Conservation (phyloP, 75 land plant genomes). For the Chamaecyparis obtusa region DNA sequence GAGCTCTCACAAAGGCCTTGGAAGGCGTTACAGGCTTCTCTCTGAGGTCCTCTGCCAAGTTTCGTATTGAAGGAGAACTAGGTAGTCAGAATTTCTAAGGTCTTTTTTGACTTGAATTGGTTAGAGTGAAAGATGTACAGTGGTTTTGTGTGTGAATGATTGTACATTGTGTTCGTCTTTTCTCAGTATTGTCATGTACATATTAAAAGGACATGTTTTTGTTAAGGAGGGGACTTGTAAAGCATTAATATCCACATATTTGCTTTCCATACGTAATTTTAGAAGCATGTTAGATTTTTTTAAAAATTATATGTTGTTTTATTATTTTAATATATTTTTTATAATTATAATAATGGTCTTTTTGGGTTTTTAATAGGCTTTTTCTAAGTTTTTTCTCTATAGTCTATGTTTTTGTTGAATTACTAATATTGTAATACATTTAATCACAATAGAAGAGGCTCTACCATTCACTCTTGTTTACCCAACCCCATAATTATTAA, state of each 20-base stretch:
- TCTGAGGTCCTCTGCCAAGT: conserved; percentile 3
- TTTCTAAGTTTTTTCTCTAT: too few relatives aligned
- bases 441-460: too few relatives aligned
- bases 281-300: neutral
- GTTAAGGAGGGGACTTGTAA: neutral
- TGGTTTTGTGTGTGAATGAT: neutral
- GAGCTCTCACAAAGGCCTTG: neutral
- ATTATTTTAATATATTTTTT: too few relatives aligned
- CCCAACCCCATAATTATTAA: too few relatives aligned
- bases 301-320: too few relatives aligned
- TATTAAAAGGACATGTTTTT: neutral
- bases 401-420: too few relatives aligned
- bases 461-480: too few relatives aligned
- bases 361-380: too few relatives aligned
- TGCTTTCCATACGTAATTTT: neutral
- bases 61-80: neutral
- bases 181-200: neutral
- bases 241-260: neutral
- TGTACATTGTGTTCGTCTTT: neutral
- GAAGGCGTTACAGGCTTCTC: neutral
- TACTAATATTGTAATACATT: too few relatives aligned
- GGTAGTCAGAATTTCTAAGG: neutral
- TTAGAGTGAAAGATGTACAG: too few relatives aligned
- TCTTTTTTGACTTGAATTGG: too few relatives aligned
- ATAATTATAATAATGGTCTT: too few relatives aligned